Evolutionary conservation across 495 filamentous ascomycete genomes (phyloP), one percentile per base, ranked within the genome.

Genomic region (Penicillium salamii): DNA sequence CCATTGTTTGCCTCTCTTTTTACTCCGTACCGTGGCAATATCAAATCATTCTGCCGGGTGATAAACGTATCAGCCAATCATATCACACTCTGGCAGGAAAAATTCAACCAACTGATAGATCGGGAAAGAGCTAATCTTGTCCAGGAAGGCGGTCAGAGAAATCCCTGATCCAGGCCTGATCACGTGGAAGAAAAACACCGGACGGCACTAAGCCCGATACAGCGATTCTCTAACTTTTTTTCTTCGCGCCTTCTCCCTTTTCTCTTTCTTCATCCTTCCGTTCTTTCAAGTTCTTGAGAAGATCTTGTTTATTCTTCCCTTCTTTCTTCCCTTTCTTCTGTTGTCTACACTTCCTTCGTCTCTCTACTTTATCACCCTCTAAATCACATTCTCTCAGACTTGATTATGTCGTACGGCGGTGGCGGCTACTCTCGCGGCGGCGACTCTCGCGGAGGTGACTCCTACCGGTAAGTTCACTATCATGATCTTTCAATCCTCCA

Each of bases 381-480:
- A 26, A 50, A 52, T 20, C 35, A 42, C 51, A 67, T 52, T 62
- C 58, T 35, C 54, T 61, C 42, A 59, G 52, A 64, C 42, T 38
- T 53, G 62, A 71, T 57, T 63, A 84, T 88, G 86, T 89, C 84
- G 72, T 90, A 88, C 81, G 82, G 86, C 81, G 82, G 86, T 58
- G 86, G 85, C 59, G 85, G 85, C 57, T 85, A 70, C 49, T 66
- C 63, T 29, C 65, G 78, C 63, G 67, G 67, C 33, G 38, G 43
- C 43, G 43, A 26, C 23, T 26, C 23, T 26, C 23, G 42, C 18
- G 42, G 40, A 3, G 71, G 69, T 43, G 68, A 74, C 49, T 70
- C 69, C 41, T 73, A 73, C 59, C 71, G 70, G 69, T 73, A 70
- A 52, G 69, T 72, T 34, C 7, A 15, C 46, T 60, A 68, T n/a